Evolutionary conservation across 805 yeast genomes (phyloP).

Genomic region (Metschnikowia arizonensis): DNA sequence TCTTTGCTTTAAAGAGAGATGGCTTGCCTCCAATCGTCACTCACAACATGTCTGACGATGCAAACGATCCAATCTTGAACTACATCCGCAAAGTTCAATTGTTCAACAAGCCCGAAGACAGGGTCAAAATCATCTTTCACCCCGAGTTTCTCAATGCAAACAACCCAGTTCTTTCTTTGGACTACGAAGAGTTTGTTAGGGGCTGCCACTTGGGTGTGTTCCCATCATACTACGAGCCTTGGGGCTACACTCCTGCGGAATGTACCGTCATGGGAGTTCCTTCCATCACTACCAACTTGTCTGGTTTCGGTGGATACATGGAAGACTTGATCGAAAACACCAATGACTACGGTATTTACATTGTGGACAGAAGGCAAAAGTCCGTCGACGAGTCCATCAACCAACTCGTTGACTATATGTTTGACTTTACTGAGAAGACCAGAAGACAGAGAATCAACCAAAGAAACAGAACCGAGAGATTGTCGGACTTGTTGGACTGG

Average conservation of each 20-base stretch:
- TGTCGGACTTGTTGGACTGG: slow-evolving; percentile 93
- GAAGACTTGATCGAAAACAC: slow-evolving; percentile 94
- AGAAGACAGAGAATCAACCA: slow-evolving; percentile 97
- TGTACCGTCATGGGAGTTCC: slow-evolving; percentile 99
- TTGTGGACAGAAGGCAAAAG: slow-evolving; percentile 90
- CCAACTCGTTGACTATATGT: slow-evolving; percentile 87
- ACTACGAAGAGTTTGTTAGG: slow-evolving; percentile 95
- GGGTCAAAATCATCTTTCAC: slow-evolving; percentile 94
- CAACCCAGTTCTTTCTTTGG: slow-evolving; percentile 88
- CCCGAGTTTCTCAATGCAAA: slow-evolving; percentile 95
- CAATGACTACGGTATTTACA: slow-evolving; percentile 92
- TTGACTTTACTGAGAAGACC: slow-evolving; percentile 79
- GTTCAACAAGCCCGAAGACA: slow-evolving; percentile 83
- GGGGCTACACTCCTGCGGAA: slow-evolving; percentile 99
- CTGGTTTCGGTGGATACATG: slow-evolving; percentile 98
- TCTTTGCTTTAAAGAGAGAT: slow-evolving; percentile 85
- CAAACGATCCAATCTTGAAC: slow-evolving; percentile 83
- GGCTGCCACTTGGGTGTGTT: slow-evolving; percentile 98
- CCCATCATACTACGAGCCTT: slow-evolving; percentile 98
- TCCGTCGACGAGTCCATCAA: slow-evolving; percentile 90
- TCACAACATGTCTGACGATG: slow-evolving; percentile 93
- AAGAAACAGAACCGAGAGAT: slow-evolving; percentile 93
- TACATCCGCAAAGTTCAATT: slow-evolving; percentile 89
- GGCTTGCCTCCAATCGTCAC: slow-evolving; percentile 93
- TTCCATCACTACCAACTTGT: slow-evolving; percentile 88